Base-by-base conservation (phyloP, 2,329 filamentous ascomycete species). In the Phaeosphaeriaceae sp. region DNA sequence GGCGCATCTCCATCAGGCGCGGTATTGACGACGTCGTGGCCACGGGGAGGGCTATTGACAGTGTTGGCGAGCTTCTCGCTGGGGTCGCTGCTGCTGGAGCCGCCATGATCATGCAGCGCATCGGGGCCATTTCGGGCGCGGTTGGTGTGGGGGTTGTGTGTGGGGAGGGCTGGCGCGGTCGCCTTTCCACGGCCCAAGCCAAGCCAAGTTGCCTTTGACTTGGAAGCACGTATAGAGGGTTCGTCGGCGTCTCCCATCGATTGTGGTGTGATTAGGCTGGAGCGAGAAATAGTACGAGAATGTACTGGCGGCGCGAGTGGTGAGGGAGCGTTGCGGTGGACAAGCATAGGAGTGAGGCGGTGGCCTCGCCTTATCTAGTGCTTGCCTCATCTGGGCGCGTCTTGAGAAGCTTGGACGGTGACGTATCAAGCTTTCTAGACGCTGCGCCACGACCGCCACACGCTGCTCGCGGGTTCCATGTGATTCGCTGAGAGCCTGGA, bases 181-280 rank as follows among this genome's bases (percentile, higher is more conserved):
- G 71, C 63, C 62, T 68, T 68, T 44, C 73, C 67, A 67, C 70
- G 72, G 75, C 74, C 70, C 72, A 80, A 77, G 72, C 77, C 78
- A 76, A 80, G 76, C 63, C 78, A 75, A 62, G 78, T 74, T 70
- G 78, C 79, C 78, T 80, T 81, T 67, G 80, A 81, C 76, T 82
- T 80, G 76, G 82, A 79, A 77, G 80, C 82, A 78, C 81, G 79
- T 79, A 80, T 75, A 74, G 79, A 79, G 71, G 79, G 77, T 59
- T 82, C 78, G 79, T 85, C 81, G 78, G 80, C 75, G 80, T 84
- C 81, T 83, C 83, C 83, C 83, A 85, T 85, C 82, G 80, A 77
- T 75, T 74, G 69, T 68, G 59, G 61, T 68, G 63, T 59, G 55
- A 53, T 57, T 52, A 41, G 57, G 24, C 52, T 46, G 41, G 19